Evolutionary conservation across 148 eudicot genomes (phyloP).

Genomic region (Pharnaceum exiguum): DNA sequence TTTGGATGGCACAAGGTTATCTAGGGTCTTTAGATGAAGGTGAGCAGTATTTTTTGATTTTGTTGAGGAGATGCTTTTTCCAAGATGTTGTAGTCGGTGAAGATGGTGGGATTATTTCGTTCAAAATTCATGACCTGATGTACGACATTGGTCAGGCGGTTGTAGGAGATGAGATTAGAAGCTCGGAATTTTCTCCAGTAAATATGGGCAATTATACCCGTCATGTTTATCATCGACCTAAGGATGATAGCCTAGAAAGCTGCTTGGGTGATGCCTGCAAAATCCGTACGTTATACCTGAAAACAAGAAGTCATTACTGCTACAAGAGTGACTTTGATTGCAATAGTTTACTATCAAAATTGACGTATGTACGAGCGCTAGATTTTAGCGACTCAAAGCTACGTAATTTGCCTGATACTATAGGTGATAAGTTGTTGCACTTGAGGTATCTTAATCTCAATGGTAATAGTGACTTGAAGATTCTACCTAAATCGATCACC

Average conservation of each 20-base stretch:
- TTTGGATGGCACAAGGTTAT: conserved; percentile 24
- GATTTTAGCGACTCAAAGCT: neutral
- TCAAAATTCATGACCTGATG: conserved; percentile 19
- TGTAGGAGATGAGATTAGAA: neutral
- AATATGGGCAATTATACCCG: neutral
- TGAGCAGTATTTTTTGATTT: conserved; percentile 5
- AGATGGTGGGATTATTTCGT: neutral
- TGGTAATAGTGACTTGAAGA: neutral
- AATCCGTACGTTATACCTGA: neutral
- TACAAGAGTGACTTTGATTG: neutral
- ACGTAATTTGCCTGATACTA: neutral
- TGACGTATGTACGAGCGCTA: conserved; percentile 15
- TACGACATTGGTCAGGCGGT: conserved; percentile 13
- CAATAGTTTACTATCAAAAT: neutral
- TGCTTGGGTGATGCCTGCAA: neutral
- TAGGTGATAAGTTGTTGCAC: conserved; percentile 15
- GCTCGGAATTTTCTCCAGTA: neutral
- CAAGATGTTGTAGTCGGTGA: conserved; percentile 2
- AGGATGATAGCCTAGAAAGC: no score
- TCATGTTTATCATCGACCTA: neutral
- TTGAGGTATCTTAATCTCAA: conserved; percentile 19
- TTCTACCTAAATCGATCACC: conserved; percentile 13
- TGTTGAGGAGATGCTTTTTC: conserved; percentile 24
- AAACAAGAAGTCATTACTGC: no score
- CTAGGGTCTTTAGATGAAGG: neutral